Conservation (phyloP, 768 basidiomycete species). For the Rhodosporidiobolus odoratus region DNA sequence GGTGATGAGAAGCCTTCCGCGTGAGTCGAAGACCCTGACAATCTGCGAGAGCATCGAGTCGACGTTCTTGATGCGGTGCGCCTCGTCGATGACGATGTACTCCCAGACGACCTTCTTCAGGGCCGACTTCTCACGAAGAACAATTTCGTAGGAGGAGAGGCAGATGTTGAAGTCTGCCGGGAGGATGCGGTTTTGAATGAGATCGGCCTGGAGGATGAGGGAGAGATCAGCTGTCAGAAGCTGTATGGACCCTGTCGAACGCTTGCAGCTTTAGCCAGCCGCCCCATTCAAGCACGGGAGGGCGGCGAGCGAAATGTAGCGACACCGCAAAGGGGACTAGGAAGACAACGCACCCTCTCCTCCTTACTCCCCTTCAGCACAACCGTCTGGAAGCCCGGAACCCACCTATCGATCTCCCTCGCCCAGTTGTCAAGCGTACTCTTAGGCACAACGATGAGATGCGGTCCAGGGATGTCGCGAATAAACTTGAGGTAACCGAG, state of each 20-base stretch:
- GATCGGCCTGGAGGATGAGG: conserved; percentile 52
- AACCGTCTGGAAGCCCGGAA: conserved; percentile 75
- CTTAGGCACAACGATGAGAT: conserved; percentile 96
- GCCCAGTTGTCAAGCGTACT: conserved; percentile 96
- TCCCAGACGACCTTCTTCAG: conserved; percentile 94
- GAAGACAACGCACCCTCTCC: conserved; percentile 57
- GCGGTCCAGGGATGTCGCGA: conserved; percentile 68
- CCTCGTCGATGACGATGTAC: conserved; percentile 97
- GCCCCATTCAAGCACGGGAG: too few species aligned
- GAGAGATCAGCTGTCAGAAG: background rate
- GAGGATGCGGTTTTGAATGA: conserved; percentile 72
- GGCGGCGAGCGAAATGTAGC: too few species aligned
- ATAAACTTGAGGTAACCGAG: conserved; percentile 88
- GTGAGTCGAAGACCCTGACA: conserved; percentile 78
- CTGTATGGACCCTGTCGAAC: too few species aligned
- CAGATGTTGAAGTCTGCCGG: conserved; percentile 86
- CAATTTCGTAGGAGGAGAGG: conserved; percentile 95
- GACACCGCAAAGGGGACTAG: background rate
- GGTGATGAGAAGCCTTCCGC: conserved; percentile 87
- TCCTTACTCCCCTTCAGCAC: conserved; percentile 81
- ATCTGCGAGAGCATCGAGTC: conserved; percentile 93
- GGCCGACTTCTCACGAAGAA: conserved; percentile 85
- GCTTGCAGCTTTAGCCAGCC: too few species aligned
- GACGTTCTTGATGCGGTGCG: conserved; percentile 98
- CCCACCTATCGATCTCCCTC: conserved; percentile 87